Percentiles rank a stretch among this genome's conserved stretches.
Conservation (phyloP, 2,329 filamentous ascomycete species). For the Beauveria caledonica region DNA sequence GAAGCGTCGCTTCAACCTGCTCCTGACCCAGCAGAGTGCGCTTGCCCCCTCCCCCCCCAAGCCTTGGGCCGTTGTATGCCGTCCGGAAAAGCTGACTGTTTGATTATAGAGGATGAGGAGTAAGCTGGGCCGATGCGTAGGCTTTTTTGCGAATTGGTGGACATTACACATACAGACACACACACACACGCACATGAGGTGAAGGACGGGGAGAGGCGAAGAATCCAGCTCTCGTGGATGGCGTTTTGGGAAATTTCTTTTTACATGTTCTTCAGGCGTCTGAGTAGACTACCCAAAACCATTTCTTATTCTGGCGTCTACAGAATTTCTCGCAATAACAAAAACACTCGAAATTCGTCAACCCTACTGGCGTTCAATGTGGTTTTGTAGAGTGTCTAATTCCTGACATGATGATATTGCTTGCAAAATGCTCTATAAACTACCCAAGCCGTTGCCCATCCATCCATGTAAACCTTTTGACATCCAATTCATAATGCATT, state of each 20-base stretch:
- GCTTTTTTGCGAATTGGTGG: too few relatives aligned
- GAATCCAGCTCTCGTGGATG: conserved; percentile 7
- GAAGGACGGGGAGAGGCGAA: not conserved
- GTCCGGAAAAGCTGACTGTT: not conserved
- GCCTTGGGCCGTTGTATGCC: too few relatives aligned
- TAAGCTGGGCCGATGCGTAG: too few relatives aligned
- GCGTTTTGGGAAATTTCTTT: conserved; percentile 3
- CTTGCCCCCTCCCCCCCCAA: not conserved
- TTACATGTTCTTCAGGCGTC: not conserved
- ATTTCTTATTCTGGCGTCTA: not conserved
- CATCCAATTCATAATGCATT: not conserved
- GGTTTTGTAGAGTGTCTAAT: not conserved
- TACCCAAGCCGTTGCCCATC: not conserved
- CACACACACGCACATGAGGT: not conserved
- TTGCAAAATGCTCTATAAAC: conserved; percentile 3
- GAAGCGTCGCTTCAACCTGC: conserved; percentile 84
- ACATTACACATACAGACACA: not conserved
- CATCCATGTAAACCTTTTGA: not conserved
- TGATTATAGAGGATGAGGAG: not conserved
- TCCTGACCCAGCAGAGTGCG: conserved; percentile 68
- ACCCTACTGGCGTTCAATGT: too few relatives aligned
- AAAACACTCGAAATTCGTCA: not conserved
- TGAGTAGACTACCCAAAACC: not conserved
- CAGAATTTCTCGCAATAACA: not conserved
- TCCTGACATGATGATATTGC: not conserved